Evolutionary conservation across 306 rosid genomes (phyloP), one percentile per base, ranked within the genome.

Genomic region (Corylus avellana): DNA sequence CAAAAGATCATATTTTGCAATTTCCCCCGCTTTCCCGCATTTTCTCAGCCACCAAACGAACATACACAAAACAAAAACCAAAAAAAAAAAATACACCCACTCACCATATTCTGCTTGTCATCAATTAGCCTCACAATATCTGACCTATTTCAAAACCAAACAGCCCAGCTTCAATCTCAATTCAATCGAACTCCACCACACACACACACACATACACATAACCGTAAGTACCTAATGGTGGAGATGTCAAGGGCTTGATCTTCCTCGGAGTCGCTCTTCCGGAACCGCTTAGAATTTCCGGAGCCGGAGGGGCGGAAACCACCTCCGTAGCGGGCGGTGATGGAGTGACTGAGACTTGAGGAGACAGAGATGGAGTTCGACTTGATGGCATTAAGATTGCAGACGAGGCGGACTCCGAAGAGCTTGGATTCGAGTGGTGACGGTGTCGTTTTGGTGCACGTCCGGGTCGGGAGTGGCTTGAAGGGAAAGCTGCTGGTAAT

Each of bases 121-220:
- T 93, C 99, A 81, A 96, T 93, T 70, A 96, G 92, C 88, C 99
- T 90, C 82, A 96, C 98, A 18, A 88, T 54, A 79, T 68, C 87
- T 64, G 99, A 91, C 94, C 99, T 95, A 87, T 81, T 85, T 76
- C 77, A 80, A 77, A 76, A 61, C 63, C 70, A 42, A 81, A 77
- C 29, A 39, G 79, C 50, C 14, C 51, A 78, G 74, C 39, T 59
- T 29, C 79, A 37, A 77, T 32, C 37, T 56, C 73, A 39, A 75
- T 53, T 55, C 35, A 72, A 47, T 71, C 12, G 4, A 63, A 50
- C 20, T 51, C 8, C 77, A 25, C 3, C 57, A 4, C 58, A 75
- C 29, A 77, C 72, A 35, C 18, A 32, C 37, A 48, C 49, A 27
- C 14, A 73, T 11, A 44, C 2, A n/a, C 0, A 39, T 44, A 56